phyloP scores from a whole-genome alignment of 352 stramenopile genomes.

The Globisporangium recalcitrans region DNA sequence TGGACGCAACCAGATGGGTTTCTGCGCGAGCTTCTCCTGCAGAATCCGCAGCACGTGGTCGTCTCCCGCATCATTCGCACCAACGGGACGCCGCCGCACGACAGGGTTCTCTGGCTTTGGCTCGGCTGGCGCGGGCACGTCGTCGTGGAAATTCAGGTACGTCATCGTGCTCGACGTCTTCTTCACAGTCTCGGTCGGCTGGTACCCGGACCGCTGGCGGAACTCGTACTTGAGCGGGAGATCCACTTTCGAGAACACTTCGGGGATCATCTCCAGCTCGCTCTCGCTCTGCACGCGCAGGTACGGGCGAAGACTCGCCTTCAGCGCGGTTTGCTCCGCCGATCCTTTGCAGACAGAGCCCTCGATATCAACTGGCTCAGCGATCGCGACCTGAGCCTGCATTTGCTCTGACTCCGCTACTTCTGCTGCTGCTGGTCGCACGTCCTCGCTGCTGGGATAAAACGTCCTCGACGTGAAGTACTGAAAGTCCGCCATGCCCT shows the following conservation, averaged over 20 bases:
- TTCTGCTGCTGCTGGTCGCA: neutral
- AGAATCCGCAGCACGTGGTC: constrained; percentile 57
- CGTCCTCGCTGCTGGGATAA: constrained; percentile 23
- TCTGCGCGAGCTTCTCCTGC: constrained; percentile 47
- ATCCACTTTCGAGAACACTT: constrained; percentile 83
- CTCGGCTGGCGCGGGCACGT: constrained; percentile 39
- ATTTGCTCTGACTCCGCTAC: neutral
- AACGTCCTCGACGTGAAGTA: constrained; percentile 69
- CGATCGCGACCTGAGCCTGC: constrained; percentile 7
- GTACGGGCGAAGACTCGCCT: constrained; percentile 56
- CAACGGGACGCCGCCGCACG: constrained; percentile 41
- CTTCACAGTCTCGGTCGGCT: constrained; percentile 49
- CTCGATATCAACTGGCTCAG: neutral
- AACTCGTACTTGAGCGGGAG: constrained; percentile 83
- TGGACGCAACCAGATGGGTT: constrained; percentile 70
- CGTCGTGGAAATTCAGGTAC: constrained; percentile 77
- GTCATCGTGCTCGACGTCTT: constrained; percentile 71
- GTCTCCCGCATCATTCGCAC: constrained; percentile 54
- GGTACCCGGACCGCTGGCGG: constrained; percentile 66
- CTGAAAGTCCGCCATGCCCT: constrained; percentile 85
- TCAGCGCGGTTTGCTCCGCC: constrained; percentile 33
- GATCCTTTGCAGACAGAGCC: constrained; percentile 41
- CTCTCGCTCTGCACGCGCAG: constrained; percentile 38
- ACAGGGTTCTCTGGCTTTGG: constrained; percentile 47
- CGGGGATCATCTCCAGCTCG: constrained; percentile 69